Evolutionary conservation across 352 stramenopile species (phyloP).

Genomic region (Phytophthora capsici): DNA sequence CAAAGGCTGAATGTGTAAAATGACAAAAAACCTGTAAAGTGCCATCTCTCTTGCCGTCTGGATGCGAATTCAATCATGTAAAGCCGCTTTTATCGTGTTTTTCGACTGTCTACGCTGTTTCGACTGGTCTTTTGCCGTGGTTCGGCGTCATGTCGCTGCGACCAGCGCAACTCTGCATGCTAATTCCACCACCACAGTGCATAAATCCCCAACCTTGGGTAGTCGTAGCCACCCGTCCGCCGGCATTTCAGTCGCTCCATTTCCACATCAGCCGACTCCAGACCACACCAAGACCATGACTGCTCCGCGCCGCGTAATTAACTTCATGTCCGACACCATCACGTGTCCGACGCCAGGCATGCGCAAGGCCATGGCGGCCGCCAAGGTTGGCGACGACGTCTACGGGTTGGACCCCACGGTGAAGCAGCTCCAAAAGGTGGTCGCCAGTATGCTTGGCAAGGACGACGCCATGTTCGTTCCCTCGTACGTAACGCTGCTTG

Average conservation of each 20-base stretch:
- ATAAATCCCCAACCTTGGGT: conserved; percentile 16
- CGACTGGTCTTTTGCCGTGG: not conserved
- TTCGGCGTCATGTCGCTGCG: conserved; percentile 32
- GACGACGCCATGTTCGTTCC: conserved; percentile 95
- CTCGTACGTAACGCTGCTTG: conserved; percentile 57
- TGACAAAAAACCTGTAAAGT: conserved; percentile 7
- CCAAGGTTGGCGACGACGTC: conserved; percentile 81
- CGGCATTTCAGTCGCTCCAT: conserved; percentile 10
- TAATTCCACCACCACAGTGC: conserved; percentile 23
- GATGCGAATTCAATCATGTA: conserved; percentile 13
- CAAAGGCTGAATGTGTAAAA: conserved; percentile 5
- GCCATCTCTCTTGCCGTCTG: not conserved
- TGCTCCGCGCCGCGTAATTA: conserved; percentile 59
- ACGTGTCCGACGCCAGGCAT: conserved; percentile 94
- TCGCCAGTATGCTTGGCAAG: conserved; percentile 95
- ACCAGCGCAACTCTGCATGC: conserved; percentile 40
- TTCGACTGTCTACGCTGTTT: conserved; percentile 31
- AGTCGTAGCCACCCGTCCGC: conserved; percentile 15
- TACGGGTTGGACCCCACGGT: conserved; percentile 94
- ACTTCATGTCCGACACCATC: conserved; percentile 97
- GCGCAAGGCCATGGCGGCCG: conserved; percentile 86
- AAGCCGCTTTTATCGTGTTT: not conserved
- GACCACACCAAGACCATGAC: conserved; percentile 22
- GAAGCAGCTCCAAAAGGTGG: conserved; percentile 90
- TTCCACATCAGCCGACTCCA: conserved; percentile 25